Evolutionary conservation across 148 eudicot genomes (phyloP).

Genomic region (Diospyros lotus): DNA sequence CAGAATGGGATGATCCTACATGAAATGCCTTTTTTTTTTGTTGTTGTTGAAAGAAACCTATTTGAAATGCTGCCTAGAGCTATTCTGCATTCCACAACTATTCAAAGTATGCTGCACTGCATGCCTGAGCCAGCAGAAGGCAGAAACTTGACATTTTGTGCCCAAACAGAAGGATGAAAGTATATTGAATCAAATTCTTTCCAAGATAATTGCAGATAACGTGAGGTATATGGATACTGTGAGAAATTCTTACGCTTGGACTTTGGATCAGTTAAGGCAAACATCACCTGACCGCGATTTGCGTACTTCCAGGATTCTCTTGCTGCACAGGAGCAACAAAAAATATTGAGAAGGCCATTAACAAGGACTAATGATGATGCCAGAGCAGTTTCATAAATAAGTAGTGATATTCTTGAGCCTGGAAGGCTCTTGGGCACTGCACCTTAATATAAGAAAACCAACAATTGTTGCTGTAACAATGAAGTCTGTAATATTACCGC

Average conservation of each 20-base stretch:
- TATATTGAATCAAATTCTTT: slow-evolving; percentile 32
- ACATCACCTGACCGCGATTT: slow-evolving; percentile 48
- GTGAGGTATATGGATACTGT: slow-evolving; percentile 29
- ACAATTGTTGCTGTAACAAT: slow-evolving; percentile 34
- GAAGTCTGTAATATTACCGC: slow-evolving; percentile 36
- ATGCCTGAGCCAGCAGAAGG: slow-evolving; percentile 29
- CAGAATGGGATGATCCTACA: slow-evolving; percentile 51
- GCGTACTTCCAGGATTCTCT: slow-evolving; percentile 37
- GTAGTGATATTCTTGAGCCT: slow-evolving; percentile 38
- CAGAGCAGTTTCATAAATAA: slow-evolving; percentile 35
- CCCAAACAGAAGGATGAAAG: slow-evolving; percentile 28
- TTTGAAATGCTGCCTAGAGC: slow-evolving; percentile 41
- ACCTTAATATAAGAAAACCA: slow-evolving; percentile 36
- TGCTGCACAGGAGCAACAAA: slow-evolving; percentile 49
- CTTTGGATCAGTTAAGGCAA: slow-evolving; percentile 41
- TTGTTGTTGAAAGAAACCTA: too few relatives aligned
- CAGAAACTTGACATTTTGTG: slow-evolving; percentile 18
- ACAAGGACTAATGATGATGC: slow-evolving; percentile 54
- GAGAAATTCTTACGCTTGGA: slow-evolving; percentile 54
- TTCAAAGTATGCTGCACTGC: slow-evolving; percentile 22
- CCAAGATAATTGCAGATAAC: slow-evolving; percentile 33
- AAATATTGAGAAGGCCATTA: slow-evolving; percentile 38
- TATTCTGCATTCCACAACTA: slow-evolving; percentile 39
- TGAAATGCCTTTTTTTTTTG: slow-evolving; percentile 2
- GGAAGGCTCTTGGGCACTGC: slow-evolving; percentile 48